Conservation (phyloP, 768 basidiomycete species). For the Auricularia sp. region DNA sequence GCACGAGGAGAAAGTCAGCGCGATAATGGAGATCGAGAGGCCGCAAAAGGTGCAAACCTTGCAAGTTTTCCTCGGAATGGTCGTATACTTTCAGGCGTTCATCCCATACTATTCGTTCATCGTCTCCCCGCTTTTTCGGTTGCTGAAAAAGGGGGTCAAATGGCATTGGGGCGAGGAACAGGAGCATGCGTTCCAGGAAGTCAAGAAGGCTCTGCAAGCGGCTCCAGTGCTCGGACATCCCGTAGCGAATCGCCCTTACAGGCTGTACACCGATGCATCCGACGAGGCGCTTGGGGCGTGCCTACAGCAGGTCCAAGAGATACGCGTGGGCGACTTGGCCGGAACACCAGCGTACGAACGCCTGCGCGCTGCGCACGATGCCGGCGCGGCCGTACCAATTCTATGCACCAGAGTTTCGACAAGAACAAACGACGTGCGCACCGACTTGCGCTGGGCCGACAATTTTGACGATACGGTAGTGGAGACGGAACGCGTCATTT, state of each 20-base stretch:
- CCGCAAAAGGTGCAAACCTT: conserved; percentile 20
- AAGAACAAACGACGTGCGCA: conserved; percentile 22
- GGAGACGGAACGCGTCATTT: conserved; percentile 8
- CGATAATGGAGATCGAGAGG: conserved; percentile 20
- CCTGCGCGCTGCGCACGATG: conserved; percentile 7
- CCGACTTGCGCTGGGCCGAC: conserved; percentile 12
- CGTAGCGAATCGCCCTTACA: conserved; percentile 20
- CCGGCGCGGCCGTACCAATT: conserved; percentile 4
- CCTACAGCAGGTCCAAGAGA: conserved; percentile 20
- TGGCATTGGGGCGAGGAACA: conserved; percentile 19
- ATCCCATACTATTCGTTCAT: conserved; percentile 26
- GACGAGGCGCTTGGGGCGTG: conserved; percentile 22
- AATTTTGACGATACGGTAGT: conserved; percentile 11
- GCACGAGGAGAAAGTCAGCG: conserved; percentile 27
- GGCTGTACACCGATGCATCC: conserved; percentile 11
- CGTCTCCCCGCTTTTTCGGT: conserved; percentile 24
- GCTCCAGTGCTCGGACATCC: conserved; percentile 28
- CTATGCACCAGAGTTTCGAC: conserved; percentile 4
- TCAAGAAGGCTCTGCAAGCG: conserved; percentile 20
- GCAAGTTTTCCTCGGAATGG: conserved; percentile 29
- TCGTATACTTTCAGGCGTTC: conserved; percentile 28
- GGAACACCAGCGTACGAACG: conserved; percentile 14
- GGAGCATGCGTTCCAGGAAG: conserved; percentile 19
- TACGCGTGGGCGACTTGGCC: conserved; percentile 13
- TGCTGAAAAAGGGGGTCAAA: conserved; percentile 20